Conservation (phyloP, 1,139 yeast species). For the Yamadazyma taylorii region DNA sequence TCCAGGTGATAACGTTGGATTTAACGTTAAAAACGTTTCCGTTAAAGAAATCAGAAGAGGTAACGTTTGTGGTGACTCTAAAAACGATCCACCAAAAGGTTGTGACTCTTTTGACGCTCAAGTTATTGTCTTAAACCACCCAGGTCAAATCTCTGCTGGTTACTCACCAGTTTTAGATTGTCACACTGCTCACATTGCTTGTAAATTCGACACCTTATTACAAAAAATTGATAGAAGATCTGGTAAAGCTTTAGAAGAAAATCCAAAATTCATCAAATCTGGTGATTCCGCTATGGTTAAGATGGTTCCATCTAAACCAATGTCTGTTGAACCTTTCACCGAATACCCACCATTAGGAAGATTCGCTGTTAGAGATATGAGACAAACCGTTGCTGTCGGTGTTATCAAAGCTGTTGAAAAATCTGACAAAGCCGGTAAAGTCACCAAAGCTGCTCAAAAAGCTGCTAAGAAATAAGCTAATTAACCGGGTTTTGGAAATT, state of each 20-base stretch:
- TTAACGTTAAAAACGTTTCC: slow-evolving; percentile 94
- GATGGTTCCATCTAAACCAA: slow-evolving; percentile 93
- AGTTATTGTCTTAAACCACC: slow-evolving; percentile 89
- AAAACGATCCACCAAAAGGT: slow-evolving; percentile 90
- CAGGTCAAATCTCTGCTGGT: slow-evolving; percentile 92
- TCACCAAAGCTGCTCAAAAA: slow-evolving; percentile 99
- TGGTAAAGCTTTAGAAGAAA: slow-evolving; percentile 82
- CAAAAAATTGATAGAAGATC: slow-evolving; percentile 71
- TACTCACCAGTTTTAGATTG: slow-evolving; percentile 93
- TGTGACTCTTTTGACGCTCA: slow-evolving; percentile 85
- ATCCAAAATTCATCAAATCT: slow-evolving; percentile 40
- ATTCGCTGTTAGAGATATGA: slow-evolving; percentile 99
- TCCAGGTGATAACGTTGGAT: slow-evolving; percentile 97
- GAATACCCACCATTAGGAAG: slow-evolving; percentile 99
- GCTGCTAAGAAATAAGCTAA: slow-evolving; percentile 88
- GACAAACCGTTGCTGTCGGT: slow-evolving; percentile 99
- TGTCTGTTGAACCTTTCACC: slow-evolving; percentile 96
- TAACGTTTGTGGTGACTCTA: slow-evolving; percentile 94
- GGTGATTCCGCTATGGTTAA: slow-evolving; percentile 80
- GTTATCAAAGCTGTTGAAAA: slow-evolving; percentile 98
- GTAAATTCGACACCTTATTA: slow-evolving; percentile 81
- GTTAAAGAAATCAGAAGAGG: slow-evolving; percentile 94
- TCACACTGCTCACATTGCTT: slow-evolving; percentile 95
- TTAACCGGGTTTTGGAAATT: slow-evolving; percentile 4
- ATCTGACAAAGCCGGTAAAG: slow-evolving; percentile 95